These are phyloP conservation scores for Lavandula angustifolia DNA, from an alignment of 257 asterid genomes.

Conservation along the genomic window DNA sequence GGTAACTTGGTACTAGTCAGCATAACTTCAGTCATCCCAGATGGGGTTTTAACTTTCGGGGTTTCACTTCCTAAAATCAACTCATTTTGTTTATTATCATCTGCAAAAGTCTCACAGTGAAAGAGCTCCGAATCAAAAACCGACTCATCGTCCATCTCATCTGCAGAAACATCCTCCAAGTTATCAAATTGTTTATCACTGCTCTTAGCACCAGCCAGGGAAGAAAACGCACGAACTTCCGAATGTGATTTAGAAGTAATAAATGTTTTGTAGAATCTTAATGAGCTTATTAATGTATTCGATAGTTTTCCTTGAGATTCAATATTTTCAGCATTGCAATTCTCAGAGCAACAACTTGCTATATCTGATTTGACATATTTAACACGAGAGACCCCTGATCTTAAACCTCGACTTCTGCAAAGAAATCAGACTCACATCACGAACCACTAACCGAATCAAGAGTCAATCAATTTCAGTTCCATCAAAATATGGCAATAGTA, in stretches of 20 bases:
- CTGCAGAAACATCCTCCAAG: slow-evolving; percentile 38
- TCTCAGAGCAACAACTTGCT: slow-evolving; percentile 35
- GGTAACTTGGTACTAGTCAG: slow-evolving; percentile 42
- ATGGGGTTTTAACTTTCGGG: slow-evolving; percentile 24
- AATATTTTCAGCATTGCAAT: slow-evolving; percentile 32
- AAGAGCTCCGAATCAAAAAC: slow-evolving; percentile 50
- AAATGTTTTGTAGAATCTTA: no score
- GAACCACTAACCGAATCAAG: no score
- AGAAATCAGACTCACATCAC: slow-evolving; percentile 13
- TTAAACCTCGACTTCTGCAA: slow-evolving; percentile 54
- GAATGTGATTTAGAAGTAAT: slow-evolving; percentile 29
- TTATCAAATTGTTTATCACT: slow-evolving; percentile 42
- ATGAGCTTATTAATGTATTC: slow-evolving; percentile 31
- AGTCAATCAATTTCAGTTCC: no score
- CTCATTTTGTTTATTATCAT: slow-evolving; percentile 34
- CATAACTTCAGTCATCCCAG: slow-evolving; percentile 53
- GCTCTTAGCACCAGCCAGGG: slow-evolving; percentile 56
- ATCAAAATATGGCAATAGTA: no score
- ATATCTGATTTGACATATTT: slow-evolving; percentile 38
- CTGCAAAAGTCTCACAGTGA: slow-evolving; percentile 43
- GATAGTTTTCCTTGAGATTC: slow-evolving; percentile 30
- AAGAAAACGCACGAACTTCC: slow-evolving; percentile 45
- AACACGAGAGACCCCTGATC: slow-evolving; percentile 36
- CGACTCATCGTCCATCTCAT: slow-evolving; percentile 42
- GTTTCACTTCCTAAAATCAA: no score